A percentile compares a stretch with the other conserved stretches of the same genome.
phyloP scores from a whole-genome alignment of 768 basidiomycete species.

The Tulasnella sp. region DNA sequence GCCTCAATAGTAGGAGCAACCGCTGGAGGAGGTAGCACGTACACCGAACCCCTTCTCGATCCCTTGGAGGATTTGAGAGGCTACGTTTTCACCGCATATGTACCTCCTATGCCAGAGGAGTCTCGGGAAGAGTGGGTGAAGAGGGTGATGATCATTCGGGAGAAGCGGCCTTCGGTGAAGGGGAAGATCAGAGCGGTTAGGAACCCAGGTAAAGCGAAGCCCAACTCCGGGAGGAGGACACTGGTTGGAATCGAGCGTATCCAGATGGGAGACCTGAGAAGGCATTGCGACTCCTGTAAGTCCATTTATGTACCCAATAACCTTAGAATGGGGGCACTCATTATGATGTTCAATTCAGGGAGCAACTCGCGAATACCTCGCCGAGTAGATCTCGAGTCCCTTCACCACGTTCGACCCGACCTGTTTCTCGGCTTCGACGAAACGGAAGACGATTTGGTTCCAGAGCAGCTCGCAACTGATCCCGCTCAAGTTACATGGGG shows the following conservation, averaged over 20 bases:
- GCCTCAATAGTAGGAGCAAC: background rate
- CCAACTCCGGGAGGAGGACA: background rate
- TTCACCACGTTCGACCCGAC: background rate
- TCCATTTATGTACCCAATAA: background rate
- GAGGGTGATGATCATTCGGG: background rate
- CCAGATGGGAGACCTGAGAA: background rate
- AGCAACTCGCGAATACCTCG: background rate
- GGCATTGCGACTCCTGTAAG: background rate
- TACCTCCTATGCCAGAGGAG: background rate
- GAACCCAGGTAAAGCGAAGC: background rate
- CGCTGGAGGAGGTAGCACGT: background rate
- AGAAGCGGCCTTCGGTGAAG: background rate
- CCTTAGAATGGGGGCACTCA: background rate
- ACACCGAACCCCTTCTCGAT: background rate
- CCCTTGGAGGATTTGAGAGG: slow-evolving; percentile 4
- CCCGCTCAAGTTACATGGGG: background rate
- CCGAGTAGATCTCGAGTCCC: background rate
- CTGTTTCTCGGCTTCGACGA: background rate
- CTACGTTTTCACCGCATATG: background rate
- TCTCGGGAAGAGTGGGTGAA: background rate
- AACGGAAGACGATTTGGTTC: background rate
- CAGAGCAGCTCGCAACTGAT: background rate
- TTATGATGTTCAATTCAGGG: background rate
- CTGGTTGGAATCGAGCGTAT: background rate
- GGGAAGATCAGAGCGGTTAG: background rate